Conservation (phyloP, 805 yeast species). For the Lipomyces japonicus region DNA sequence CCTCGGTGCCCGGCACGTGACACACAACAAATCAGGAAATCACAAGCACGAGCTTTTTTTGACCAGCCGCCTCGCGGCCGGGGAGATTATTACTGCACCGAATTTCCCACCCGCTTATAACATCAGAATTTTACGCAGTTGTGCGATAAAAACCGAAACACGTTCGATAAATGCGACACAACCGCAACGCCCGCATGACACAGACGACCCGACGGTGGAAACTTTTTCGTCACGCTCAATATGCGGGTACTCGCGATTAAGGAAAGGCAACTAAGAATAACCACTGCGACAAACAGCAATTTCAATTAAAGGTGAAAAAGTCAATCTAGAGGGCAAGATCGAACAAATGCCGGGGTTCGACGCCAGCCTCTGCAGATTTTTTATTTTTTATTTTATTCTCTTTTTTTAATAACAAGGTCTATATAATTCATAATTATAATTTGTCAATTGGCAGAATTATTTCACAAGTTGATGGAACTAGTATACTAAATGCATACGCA, state of each 20-base stretch:
- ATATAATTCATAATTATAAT: no score
- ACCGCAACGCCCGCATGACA: neutral
- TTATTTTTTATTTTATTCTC: no score
- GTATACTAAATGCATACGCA: no score
- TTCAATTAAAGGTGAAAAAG: no score
- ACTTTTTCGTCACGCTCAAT: neutral
- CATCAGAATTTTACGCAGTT: conserved; percentile 5
- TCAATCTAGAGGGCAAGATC: no score
- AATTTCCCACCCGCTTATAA: conserved; percentile 30
- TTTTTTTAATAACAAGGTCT: no score
- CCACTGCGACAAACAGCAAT: neutral
- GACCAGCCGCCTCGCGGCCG: neutral
- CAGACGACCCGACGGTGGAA: neutral
- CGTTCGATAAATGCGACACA: neutral
- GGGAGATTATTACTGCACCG: conserved; percentile 23
- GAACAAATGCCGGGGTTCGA: no score
- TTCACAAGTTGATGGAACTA: no score
- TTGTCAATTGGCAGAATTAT: no score
- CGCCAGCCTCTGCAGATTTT: no score
- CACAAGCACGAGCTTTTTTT: neutral
- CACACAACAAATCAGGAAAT: neutral
- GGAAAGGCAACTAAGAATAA: conserved; percentile 6
- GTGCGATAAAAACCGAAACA: neutral
- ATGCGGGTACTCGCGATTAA: conserved; percentile 25
- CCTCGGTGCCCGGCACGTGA: neutral